A percentile compares a stretch with the other conserved stretches of the same genome.
Evolutionary conservation across 495 filamentous ascomycete genomes (phyloP).

Genomic region (Barbatosphaeria neglecta): DNA sequence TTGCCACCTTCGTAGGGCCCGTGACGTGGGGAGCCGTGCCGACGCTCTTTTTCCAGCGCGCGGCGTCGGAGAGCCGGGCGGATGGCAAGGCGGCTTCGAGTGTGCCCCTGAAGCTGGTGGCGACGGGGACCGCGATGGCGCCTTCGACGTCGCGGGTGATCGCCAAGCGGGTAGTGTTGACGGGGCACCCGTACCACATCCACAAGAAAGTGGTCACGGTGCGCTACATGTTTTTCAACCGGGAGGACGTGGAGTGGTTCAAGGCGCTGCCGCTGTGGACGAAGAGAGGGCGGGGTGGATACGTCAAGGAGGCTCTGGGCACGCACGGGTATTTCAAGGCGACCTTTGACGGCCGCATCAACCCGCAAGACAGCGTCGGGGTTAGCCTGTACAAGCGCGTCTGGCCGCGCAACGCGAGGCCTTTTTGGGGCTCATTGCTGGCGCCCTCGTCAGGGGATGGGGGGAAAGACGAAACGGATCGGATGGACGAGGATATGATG

Average conservation of each 20-base stretch:
- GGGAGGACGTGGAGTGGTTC: slow-evolving; percentile 91
- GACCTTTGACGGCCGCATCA: slow-evolving; percentile 89
- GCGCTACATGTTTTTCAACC: slow-evolving; percentile 98
- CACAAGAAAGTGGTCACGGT: slow-evolving; percentile 94
- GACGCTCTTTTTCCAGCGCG: slow-evolving; percentile 68
- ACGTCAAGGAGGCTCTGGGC: slow-evolving; percentile 84
- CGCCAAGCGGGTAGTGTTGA: slow-evolving; percentile 87
- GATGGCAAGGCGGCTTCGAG: slow-evolving; percentile 13
- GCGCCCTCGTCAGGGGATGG: slow-evolving; percentile 11
- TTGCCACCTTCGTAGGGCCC: slow-evolving; percentile 82
- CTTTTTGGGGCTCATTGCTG: slow-evolving; percentile 32
- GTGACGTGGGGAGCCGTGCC: slow-evolving; percentile 89
- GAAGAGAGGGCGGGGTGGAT: slow-evolving; percentile 73
- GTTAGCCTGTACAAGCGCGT: slow-evolving; percentile 91
- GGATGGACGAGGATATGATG: slow-evolving; percentile 32
- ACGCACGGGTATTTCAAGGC: slow-evolving; percentile 99
- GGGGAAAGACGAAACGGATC: slow-evolving; percentile 9
- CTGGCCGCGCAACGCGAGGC: slow-evolving; percentile 60
- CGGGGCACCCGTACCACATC: slow-evolving; percentile 95
- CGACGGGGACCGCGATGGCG: slow-evolving; percentile 71
- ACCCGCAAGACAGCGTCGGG: slow-evolving; percentile 85
- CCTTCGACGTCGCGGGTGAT: slow-evolving; percentile 71
- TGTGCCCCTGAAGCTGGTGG: slow-evolving; percentile 55
- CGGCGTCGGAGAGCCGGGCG: slow-evolving; percentile 14
- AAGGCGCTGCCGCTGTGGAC: slow-evolving; percentile 94